Evolutionary conservation across 345 rosid species (phyloP).

Genomic region (Gossypium turneri): DNA sequence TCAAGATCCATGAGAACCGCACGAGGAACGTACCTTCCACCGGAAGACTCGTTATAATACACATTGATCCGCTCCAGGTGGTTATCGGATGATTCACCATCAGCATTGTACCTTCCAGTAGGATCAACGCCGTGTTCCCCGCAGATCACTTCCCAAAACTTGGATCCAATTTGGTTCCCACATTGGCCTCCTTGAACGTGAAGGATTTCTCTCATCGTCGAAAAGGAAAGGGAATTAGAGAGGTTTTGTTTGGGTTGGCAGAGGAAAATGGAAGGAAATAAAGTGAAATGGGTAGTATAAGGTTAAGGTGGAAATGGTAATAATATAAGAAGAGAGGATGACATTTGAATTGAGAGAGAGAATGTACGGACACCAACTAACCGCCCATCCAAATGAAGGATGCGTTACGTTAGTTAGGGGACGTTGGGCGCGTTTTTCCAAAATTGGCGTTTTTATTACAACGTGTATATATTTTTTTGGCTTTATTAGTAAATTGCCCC

Average conservation of each 20-base stretch:
- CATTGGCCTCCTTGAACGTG: conserved; percentile 98
- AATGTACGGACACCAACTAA: conserved; percentile 22
- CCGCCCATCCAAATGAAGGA: conserved; percentile 9
- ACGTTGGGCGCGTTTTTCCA: not conserved
- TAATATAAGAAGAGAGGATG: conserved; percentile 21
- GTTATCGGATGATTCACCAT: conserved; percentile 43
- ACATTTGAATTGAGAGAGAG: conserved; percentile 24
- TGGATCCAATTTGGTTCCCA: conserved; percentile 98
- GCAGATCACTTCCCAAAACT: conserved; percentile 98
- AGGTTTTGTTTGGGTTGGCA: not conserved
- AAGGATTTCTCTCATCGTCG: conserved; percentile 84
- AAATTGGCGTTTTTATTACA: not conserved
- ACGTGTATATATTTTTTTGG: too few relatives aligned
- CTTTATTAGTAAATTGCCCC: too few relatives aligned
- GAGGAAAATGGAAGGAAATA: not conserved
- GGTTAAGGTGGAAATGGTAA: conserved; percentile 8
- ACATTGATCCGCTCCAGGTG: conserved; percentile 94
- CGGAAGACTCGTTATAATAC: conserved; percentile 89
- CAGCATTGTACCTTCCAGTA: conserved; percentile 68
- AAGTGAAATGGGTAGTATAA: not conserved
- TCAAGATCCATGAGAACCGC: conserved; percentile 99
- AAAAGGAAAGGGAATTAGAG: conserved; percentile 2
- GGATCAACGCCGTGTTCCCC: conserved; percentile 90
- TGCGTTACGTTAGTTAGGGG: conserved; percentile 23
- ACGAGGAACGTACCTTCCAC: conserved; percentile 87